Base-by-base conservation (phyloP, 106 monocot species). In the Dendrobium nobile region DNA sequence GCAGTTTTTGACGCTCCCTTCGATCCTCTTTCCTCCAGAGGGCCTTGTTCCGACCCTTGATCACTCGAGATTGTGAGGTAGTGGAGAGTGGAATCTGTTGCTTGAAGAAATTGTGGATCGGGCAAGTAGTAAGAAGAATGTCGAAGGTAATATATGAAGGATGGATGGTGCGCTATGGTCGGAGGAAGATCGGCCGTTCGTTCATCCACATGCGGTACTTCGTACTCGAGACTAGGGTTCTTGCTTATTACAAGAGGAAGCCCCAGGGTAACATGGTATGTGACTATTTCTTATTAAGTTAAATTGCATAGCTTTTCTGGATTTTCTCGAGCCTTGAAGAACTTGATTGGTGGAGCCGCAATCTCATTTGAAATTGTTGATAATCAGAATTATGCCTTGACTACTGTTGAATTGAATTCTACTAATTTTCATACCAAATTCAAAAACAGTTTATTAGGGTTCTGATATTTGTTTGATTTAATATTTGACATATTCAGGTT, bases 161-260 rank as follows among this genome's bases (percentile, higher is more conserved):
- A 64, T 98, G 97, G 97, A 91, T 98, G 92, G 94, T 88, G 0
- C 85, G 97, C 0, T 92, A 87, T 40, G 94, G 97, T 20, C 85
- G 92, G 45, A 86, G 92, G 70, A 98, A 92, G 91, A 94, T 98
- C 54, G 97, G 92, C 20, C 84, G 90, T 3, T 92, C 94, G 0
- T 98, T 85, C 84, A 89, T 98, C 72, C 97, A 95, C 83, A 94
- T 88, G 84, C 86, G 97, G 7, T 98, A 88, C 78, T 98, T 98
- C 77, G 91, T 98, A 7, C 91, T 98, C 72, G 94, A 98, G 81
- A 83, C 85, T 33, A 81, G 85, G 72, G 77, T 92, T 18, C 90
- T 98, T 78, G 86, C 92, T 16, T 98, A 95, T 81, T 98, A 92
- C 84, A 98, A 98, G 91, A 89, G 84, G 82, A 92, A 98, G 45